These are phyloP conservation scores for Elongisporangium anandrum DNA, from an alignment of 352 stramenopile genomes.

Conservation along the genomic window DNA sequence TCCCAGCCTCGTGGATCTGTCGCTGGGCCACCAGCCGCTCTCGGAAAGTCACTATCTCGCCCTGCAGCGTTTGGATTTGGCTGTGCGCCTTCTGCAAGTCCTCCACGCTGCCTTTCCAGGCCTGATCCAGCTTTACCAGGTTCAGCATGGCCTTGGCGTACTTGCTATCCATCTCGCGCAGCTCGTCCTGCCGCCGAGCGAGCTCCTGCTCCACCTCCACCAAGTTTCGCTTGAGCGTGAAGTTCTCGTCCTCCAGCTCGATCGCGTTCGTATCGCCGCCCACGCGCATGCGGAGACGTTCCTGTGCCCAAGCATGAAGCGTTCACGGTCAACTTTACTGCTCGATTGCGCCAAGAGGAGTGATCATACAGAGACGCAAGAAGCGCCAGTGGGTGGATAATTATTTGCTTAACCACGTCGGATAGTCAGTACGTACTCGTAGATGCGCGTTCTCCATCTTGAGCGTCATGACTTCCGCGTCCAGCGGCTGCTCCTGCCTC, in stretches of 20 bases:
- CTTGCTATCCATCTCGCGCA: slow-evolving; percentile 47
- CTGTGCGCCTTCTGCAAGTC: slow-evolving; percentile 18
- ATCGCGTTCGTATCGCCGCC: slow-evolving; percentile 67
- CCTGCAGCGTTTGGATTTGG: slow-evolving; percentile 6
- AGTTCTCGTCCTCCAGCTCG: slow-evolving; percentile 77
- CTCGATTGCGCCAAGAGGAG: background rate
- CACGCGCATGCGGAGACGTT: slow-evolving; percentile 63
- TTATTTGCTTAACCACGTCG: too few species aligned
- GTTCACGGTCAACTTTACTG: background rate
- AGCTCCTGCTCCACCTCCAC: slow-evolving; percentile 45
- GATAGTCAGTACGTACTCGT: slow-evolving; percentile 18
- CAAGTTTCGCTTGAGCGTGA: slow-evolving; percentile 55
- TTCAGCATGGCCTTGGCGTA: slow-evolving; percentile 68
- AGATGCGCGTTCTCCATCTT: slow-evolving; percentile 84
- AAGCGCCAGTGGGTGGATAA: too few species aligned
- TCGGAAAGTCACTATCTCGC: background rate
- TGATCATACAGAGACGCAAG: background rate
- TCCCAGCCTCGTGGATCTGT: slow-evolving; percentile 7
- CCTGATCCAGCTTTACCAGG: slow-evolving; percentile 63
- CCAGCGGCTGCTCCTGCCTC: slow-evolving; percentile 37
- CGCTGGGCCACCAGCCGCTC: slow-evolving; percentile 1
- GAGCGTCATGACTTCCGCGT: slow-evolving; percentile 69
- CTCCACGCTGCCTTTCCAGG: slow-evolving; percentile 54
- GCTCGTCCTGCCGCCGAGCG: slow-evolving; percentile 28
- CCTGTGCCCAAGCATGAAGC: slow-evolving; percentile 7